Evolutionary conservation across 768 basidiomycete species (phyloP).

Genomic region (Rhizopogon rudus): DNA sequence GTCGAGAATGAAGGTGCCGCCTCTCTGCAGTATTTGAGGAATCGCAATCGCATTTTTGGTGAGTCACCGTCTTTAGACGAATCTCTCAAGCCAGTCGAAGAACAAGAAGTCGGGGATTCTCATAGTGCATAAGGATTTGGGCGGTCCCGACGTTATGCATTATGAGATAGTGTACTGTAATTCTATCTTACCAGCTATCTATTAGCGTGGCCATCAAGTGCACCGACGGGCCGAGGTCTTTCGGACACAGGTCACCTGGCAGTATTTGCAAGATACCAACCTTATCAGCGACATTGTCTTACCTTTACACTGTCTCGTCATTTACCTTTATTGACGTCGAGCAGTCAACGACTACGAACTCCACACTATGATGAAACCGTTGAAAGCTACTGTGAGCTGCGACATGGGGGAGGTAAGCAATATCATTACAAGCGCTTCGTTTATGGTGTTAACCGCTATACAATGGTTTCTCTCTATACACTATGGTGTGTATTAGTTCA

Average conservation of each 20-base stretch:
- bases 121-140: no score
- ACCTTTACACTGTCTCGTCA: neutral
- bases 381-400: slow-evolving; percentile 45
- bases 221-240: neutral
- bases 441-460: neutral
- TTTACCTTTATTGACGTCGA: neutral
- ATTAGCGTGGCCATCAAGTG: neutral
- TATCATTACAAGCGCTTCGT: neutral
- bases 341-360: neutral
- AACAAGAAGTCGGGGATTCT: no score
- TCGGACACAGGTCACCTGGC: neutral
- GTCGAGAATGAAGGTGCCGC: no score
- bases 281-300: neutral
- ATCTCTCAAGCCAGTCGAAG: no score
- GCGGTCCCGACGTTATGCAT: no score
- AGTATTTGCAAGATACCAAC: neutral
- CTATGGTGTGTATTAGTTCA: slow-evolving; percentile 30
- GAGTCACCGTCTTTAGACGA: no score
- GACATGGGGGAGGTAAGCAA: slow-evolving; percentile 51
- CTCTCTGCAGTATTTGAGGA: no score
- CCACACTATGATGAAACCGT: slow-evolving; percentile 14
- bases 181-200: no score
- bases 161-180: no score
- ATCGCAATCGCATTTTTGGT: no score
- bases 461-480: slow-evolving; percentile 50